phyloP scores from a whole-genome alignment of 2,329 filamentous ascomycete species.

The Tympanopsis confertula region DNA sequence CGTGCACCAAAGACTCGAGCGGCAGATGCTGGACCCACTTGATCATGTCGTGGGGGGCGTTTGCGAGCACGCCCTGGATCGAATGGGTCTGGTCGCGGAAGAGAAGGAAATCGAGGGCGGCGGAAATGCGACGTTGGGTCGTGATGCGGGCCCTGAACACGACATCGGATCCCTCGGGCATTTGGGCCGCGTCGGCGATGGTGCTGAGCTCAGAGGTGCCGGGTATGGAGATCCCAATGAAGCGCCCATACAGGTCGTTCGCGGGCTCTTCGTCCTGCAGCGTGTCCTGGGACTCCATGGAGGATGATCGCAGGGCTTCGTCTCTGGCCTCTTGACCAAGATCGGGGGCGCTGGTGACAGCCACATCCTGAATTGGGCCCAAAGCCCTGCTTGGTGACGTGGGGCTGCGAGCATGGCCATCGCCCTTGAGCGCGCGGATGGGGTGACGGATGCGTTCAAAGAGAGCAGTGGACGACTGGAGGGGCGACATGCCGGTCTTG shows the following conservation, averaged over 20 bases:
- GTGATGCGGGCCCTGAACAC: constrained; percentile 64
- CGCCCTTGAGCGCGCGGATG: too few relatives aligned
- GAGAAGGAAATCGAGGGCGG: constrained; percentile 73
- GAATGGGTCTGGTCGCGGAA: constrained; percentile 76
- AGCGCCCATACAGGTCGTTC: not conserved
- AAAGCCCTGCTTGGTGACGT: too few relatives aligned
- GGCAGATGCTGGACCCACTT: constrained; percentile 79
- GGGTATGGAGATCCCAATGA: too few relatives aligned
- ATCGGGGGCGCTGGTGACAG: too few relatives aligned
- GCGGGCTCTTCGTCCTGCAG: not conserved
- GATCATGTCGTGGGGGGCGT: constrained; percentile 49
- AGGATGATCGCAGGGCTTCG: not conserved
- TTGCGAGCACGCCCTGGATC: constrained; percentile 69
- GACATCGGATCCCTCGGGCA: constrained; percentile 44
- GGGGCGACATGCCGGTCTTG: too few relatives aligned
- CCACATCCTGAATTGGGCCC: too few relatives aligned
- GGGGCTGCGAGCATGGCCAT: too few relatives aligned
- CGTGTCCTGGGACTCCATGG: not conserved
- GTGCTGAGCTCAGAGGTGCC: constrained; percentile 12
- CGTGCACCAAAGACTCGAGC: constrained; percentile 66
- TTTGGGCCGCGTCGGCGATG: constrained; percentile 35
- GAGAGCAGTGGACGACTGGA: too few relatives aligned
- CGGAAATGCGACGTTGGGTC: constrained; percentile 70
- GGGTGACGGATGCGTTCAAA: too few relatives aligned
- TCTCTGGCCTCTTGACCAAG: too few relatives aligned